A percentile compares a stretch with the other conserved stretches of the same genome.
Conservation (phyloP, 2,329 filamentous ascomycete species). For the Botrytis squamosa region DNA sequence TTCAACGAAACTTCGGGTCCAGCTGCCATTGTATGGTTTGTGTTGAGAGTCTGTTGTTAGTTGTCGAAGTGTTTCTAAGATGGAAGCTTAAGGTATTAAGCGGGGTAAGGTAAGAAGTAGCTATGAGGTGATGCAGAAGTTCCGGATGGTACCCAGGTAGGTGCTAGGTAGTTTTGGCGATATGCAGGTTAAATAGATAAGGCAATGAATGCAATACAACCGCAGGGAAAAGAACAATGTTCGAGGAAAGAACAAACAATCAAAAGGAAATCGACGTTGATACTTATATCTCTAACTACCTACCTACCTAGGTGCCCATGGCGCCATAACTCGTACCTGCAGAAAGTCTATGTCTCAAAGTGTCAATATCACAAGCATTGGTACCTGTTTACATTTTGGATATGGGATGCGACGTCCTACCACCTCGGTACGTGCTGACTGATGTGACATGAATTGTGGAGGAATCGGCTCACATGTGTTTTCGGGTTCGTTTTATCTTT, state of each 20-base stretch:
- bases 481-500: background rate
- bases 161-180: background rate
- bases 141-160: background rate
- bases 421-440: constrained; percentile 13
- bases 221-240: background rate
- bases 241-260: background rate
- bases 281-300: constrained; percentile 1
- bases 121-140: background rate
- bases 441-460: background rate
- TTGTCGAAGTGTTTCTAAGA: background rate
- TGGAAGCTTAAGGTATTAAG: background rate
- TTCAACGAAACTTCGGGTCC: constrained; percentile 51
- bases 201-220: background rate
- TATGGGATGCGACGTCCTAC: background rate
- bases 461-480: constrained; percentile 14
- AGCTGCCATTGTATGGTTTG: constrained; percentile 49
- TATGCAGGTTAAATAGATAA: background rate
- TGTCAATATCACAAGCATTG: background rate
- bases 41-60: background rate
- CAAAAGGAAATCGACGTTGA: background rate
- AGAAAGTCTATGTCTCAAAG: background rate
- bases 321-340: background rate
- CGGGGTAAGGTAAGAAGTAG: background rate
- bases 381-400: background rate
- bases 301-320: background rate